Conservation (phyloP, 148 eudicot species). For the Tetragonia tetragonoides region DNA sequence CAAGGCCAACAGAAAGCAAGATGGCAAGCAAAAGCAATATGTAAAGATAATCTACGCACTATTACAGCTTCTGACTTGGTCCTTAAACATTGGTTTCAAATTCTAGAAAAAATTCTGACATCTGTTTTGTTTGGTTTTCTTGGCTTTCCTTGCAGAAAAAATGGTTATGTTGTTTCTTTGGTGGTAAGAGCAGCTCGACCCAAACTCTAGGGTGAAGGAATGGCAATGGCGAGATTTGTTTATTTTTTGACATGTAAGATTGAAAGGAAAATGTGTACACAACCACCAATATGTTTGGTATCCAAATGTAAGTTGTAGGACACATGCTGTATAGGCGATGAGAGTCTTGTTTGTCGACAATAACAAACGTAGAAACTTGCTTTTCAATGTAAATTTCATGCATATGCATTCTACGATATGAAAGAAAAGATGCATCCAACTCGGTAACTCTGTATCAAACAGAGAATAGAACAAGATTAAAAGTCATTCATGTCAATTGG, state of each 20-base stretch:
- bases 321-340: background rate
- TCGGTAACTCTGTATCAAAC: no score
- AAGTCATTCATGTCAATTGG: background rate
- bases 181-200: background rate
- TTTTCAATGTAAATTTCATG: no score
- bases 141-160: conserved; percentile 37
- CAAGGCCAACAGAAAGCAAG: conserved; percentile 19
- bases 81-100: background rate
- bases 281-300: background rate
- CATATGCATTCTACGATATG: no score
- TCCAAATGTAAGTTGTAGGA: background rate
- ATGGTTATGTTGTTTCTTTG: conserved; percentile 56
- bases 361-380: no score
- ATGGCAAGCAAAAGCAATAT: conserved; percentile 16
- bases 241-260: background rate
- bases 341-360: no score
- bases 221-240: background rate
- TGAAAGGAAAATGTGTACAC: background rate
- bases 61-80: background rate
- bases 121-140: background rate
- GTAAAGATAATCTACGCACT: background rate
- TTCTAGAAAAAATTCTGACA: background rate
- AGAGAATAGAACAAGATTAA: background rate
- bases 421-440: no score
- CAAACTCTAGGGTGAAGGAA: background rate